Conservation (phyloP, 441 rosid species). For the Metrosideros polymorpha region DNA sequence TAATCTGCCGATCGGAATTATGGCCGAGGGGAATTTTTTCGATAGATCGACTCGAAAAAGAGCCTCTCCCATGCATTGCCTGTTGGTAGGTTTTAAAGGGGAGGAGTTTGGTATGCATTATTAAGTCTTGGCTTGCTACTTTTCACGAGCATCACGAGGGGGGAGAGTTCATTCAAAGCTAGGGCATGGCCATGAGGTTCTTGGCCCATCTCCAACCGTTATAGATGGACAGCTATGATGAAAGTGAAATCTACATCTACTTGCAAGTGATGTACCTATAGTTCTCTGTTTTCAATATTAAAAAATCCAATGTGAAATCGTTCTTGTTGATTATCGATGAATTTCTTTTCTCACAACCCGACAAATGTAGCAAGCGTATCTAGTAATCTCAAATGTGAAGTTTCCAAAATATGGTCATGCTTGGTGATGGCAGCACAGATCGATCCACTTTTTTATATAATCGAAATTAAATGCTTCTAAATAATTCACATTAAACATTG, state of each 20-base stretch:
- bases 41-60: neutral
- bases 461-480: neutral
- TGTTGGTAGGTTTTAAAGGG: neutral
- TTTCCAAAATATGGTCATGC: neutral
- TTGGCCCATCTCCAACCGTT: neutral
- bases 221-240: neutral
- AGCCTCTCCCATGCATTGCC: neutral
- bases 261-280: neutral
- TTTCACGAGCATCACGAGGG: neutral
- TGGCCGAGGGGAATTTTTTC: neutral
- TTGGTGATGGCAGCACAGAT: rapidly evolving
- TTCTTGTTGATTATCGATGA: neutral
- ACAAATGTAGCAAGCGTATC: neutral
- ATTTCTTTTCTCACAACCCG: neutral
- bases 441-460: neutral
- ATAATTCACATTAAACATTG: neutral
- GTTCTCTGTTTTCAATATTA: neutral
- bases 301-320: neutral
- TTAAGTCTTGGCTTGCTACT: neutral
- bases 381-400: neutral
- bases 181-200: neutral
- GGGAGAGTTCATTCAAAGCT: neutral
- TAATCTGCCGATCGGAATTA: neutral
- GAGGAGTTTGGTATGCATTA: neutral
- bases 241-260: neutral